Percentiles rank a stretch among this genome's conserved stretches.
Evolutionary conservation across 2,329 filamentous ascomycete genomes (phyloP).

Genomic region (Diaporthe citrichinensis): DNA sequence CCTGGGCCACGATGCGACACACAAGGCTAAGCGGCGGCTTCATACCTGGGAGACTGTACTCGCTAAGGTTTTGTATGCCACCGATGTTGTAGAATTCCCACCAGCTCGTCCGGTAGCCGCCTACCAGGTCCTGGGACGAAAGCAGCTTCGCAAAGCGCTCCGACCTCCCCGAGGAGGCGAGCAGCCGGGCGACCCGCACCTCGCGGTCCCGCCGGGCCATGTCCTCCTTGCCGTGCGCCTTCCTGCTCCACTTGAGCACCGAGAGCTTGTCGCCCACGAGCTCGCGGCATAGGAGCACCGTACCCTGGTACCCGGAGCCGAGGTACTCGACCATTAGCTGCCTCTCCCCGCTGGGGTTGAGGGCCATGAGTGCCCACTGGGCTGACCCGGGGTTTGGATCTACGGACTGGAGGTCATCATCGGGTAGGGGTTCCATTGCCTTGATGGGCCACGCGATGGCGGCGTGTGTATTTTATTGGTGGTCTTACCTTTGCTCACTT

Average conservation of each 20-base stretch:
- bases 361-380: conserved; percentile 14
- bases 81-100: not conserved
- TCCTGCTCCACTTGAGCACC: not conserved
- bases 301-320: not conserved
- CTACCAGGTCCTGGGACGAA: not conserved
- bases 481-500: not conserved
- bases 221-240: not conserved
- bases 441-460: not conserved
- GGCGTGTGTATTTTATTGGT: not conserved
- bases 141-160: not conserved
- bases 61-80: not conserved
- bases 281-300: not conserved
- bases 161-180: not conserved
- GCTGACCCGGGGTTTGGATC: not conserved
- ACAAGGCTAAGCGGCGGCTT: not conserved
- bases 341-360: not conserved
- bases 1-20: not conserved
- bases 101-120: not conserved
- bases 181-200: not conserved
- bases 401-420: not conserved
- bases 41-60: not conserved
- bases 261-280: not conserved
- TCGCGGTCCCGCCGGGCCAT: not conserved
- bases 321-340: not conserved
- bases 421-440: not conserved